Conservation (phyloP, 495 filamentous ascomycete genomes). For the Hypomontagnella monticulosa region DNA sequence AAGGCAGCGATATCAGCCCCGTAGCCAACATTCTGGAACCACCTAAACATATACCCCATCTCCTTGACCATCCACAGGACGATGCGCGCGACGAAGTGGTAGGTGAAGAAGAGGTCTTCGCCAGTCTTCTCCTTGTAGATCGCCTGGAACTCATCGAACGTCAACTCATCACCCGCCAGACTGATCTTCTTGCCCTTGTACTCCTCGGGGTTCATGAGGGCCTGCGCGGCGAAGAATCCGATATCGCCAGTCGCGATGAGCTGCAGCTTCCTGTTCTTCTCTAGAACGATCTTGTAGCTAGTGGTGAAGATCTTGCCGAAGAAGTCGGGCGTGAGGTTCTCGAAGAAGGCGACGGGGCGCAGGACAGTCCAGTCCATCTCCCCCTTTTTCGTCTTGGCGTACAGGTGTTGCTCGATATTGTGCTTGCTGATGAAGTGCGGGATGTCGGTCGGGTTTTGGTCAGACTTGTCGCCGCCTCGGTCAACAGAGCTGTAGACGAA, state of each 20-base stretch:
- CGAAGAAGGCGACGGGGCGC: conserved; percentile 66
- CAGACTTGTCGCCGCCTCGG: conserved; percentile 63
- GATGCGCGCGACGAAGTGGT: conserved; percentile 41
- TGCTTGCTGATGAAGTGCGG: conserved; percentile 71
- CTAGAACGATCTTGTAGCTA: conserved; percentile 49
- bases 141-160: conserved; percentile 55
- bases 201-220: conserved; percentile 53
- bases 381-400: conserved; percentile 45
- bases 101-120: conserved; percentile 55
- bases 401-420: conserved; percentile 66
- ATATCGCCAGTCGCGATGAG: conserved; percentile 65
- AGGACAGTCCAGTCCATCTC: conserved; percentile 64
- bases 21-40: conserved; percentile 67
- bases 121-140: conserved; percentile 63
- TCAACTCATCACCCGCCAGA: conserved; percentile 70
- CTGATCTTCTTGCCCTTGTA: conserved; percentile 60
- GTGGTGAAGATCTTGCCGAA: conserved; percentile 64
- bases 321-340: conserved; percentile 64
- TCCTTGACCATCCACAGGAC: conserved; percentile 60
- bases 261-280: conserved; percentile 60
- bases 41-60: conserved; percentile 65
- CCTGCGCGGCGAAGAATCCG: conserved; percentile 65
- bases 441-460: conserved; percentile 62
- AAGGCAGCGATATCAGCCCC: conserved; percentile 61
- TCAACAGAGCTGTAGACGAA: conserved; percentile 73